phyloP scores from a whole-genome alignment of 139 green algal genomes.

The Auxenochlorella protothecoides region DNA sequence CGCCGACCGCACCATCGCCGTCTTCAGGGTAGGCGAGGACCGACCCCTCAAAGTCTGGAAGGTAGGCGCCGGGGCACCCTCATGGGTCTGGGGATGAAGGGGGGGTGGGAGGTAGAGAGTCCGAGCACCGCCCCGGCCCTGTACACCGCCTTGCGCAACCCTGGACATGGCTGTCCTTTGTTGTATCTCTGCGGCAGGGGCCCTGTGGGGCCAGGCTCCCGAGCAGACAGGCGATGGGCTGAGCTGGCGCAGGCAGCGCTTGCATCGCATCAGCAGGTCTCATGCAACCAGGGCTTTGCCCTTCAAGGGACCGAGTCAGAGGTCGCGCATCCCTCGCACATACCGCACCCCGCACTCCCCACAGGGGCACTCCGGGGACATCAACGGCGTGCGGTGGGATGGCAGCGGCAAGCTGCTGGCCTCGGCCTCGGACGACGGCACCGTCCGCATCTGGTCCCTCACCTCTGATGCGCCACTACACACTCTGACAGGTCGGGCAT shows the following conservation, averaged over 20 bases:
- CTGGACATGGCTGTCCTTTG: too few species aligned
- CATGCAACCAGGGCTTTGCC: not conserved
- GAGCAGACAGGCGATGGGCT: not conserved
- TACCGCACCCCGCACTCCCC: constrained; percentile 2
- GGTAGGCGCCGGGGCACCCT: not conserved
- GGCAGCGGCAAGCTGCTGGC: constrained; percentile 46
- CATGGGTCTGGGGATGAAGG: not conserved
- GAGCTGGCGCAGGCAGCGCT: not conserved
- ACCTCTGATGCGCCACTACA: constrained; percentile 8
- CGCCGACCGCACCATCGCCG: constrained; percentile 75
- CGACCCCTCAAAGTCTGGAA: constrained; percentile 54
- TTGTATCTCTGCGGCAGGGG: too few species aligned
- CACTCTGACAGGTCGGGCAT: constrained; percentile 8
- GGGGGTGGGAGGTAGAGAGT: not conserved
- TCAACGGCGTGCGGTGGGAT: constrained; percentile 88
- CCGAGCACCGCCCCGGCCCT: not conserved
- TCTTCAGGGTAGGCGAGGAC: constrained; percentile 65
- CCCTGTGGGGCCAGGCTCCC: too few species aligned
- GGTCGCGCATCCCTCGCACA: not conserved
- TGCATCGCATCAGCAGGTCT: not conserved
- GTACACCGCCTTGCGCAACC: not conserved
- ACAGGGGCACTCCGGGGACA: constrained; percentile 71
- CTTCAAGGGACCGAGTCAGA: not conserved
- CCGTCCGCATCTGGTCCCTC: constrained; percentile 47
- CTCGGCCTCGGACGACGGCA: constrained; percentile 51